A percentile compares a stretch with the other conserved stretches of the same genome.
Conservation (phyloP, 163 green algal genomes). For the Scenedesmus sp. region DNA sequence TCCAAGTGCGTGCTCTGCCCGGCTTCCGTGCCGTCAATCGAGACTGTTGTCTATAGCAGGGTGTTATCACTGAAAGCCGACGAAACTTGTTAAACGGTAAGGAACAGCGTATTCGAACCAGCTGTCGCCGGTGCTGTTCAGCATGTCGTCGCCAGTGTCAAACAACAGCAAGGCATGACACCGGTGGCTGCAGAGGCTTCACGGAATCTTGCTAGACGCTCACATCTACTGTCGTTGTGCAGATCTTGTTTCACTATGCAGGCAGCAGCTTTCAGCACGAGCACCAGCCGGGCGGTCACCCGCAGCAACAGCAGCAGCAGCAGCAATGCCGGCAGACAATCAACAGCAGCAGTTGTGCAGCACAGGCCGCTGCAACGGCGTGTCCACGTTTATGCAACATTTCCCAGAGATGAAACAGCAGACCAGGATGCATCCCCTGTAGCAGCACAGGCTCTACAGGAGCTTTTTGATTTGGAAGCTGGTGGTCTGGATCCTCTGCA, state of each 20-base stretch:
- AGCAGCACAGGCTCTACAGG: conserved; percentile 37
- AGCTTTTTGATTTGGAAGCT: conserved; percentile 28
- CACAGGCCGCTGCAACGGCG: neutral
- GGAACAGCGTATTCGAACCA: neutral
- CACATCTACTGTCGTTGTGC: neutral
- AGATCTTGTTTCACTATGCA: neutral
- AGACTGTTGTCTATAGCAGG: neutral
- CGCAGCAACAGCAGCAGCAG: conserved; percentile 30
- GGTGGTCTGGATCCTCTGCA: neutral
- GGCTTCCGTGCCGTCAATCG: neutral
- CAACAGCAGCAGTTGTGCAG: neutral
- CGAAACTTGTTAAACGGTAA: neutral
- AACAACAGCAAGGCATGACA: neutral
- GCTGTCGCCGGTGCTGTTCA: neutral
- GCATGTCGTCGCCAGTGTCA: neutral
- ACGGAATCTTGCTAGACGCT: neutral
- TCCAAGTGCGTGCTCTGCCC: neutral
- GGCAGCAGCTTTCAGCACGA: neutral
- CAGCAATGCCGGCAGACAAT: neutral
- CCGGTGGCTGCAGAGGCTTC: neutral
- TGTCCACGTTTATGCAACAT: neutral
- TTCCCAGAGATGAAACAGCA: neutral
- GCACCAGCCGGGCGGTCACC: neutral
- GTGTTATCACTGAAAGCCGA: neutral
- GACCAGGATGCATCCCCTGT: neutral